Evolutionary conservation across 345 rosid species (phyloP).

Genomic region (Clausena lansium): DNA sequence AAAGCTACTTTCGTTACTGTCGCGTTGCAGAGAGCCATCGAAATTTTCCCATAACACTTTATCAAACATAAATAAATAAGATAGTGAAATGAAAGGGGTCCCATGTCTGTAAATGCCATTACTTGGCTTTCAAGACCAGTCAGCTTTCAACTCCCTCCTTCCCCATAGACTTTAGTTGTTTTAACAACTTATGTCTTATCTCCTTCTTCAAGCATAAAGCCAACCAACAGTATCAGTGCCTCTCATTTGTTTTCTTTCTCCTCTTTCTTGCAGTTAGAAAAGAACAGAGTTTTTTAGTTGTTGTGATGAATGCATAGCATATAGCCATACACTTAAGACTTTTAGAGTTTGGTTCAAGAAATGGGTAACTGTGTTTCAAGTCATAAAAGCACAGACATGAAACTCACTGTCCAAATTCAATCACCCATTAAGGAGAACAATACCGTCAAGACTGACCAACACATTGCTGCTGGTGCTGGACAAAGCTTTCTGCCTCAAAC

Average conservation of each 20-base stretch:
- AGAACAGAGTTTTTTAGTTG: not conserved
- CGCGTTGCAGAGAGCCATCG: not conserved
- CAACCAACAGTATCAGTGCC: not conserved
- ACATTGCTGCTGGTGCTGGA: slow-evolving; percentile 18
- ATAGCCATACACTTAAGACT: not conserved
- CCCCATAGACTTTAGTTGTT: slow-evolving; percentile 21
- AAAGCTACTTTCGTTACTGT: slow-evolving; percentile 13
- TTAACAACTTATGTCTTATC: not conserved
- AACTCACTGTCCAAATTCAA: slow-evolving; percentile 26
- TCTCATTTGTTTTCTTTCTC: not conserved
- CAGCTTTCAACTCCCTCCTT: slow-evolving; percentile 24
- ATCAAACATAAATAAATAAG: not conserved
- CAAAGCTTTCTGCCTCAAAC: slow-evolving; percentile 19
- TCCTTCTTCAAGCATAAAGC: slow-evolving; percentile 26
- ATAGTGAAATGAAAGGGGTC: slow-evolving; percentile 16
- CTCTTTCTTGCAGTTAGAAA: slow-evolving; percentile 9
- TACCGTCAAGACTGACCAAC: slow-evolving; percentile 11
- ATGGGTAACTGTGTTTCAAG: slow-evolving; percentile 51
- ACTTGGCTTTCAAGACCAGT: slow-evolving; percentile 68
- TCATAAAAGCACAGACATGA: slow-evolving; percentile 25
- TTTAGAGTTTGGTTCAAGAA: not conserved
- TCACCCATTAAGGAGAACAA: slow-evolving; percentile 28
- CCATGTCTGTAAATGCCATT: slow-evolving; percentile 42
- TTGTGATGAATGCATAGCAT: not conserved
- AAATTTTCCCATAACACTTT: not conserved